Evolutionary conservation across 169 alveolate species (phyloP).

Genomic region (Babesia caballi): DNA sequence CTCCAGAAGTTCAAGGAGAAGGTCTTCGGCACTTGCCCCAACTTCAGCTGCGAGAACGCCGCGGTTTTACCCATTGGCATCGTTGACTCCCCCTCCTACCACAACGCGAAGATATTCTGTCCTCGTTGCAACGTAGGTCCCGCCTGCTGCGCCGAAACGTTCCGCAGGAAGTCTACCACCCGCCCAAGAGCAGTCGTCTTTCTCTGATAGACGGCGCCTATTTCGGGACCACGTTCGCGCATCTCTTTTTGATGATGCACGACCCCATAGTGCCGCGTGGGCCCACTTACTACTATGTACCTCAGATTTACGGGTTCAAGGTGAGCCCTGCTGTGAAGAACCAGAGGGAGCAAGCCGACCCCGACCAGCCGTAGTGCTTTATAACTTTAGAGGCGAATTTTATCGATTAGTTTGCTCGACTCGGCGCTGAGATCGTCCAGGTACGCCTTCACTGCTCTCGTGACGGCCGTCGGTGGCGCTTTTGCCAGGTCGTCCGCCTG

Average conservation of each 20-base stretch:
- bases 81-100: constrained; percentile 83
- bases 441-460: constrained; percentile 34
- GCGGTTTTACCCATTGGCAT: constrained; percentile 89
- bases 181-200: constrained; percentile 75
- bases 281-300: constrained; percentile 66
- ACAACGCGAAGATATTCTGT: constrained; percentile 88
- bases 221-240: constrained; percentile 90
- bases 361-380: background rate
- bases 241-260: constrained; percentile 73
- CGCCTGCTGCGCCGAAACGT: background rate
- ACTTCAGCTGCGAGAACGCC: constrained; percentile 81
- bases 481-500: constrained; percentile 14
- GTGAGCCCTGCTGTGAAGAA: constrained; percentile 51
- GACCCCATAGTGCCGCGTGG: constrained; percentile 65
- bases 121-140: constrained; percentile 84
- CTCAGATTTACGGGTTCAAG: constrained; percentile 62
- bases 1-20: constrained; percentile 82
- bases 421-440: constrained; percentile 32
- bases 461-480: constrained; percentile 60
- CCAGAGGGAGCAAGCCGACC: background rate
- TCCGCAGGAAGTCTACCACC: constrained; percentile 73
- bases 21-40: constrained; percentile 87
- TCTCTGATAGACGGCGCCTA: constrained; percentile 88
- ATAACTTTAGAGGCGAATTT: background rate
- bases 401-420: constrained; percentile 12